Evolutionary conservation across 1,284 basidiomycete species (phyloP), one percentile per base, ranked within the genome.

Genomic region (Phylloboletellus chloephorus): DNA sequence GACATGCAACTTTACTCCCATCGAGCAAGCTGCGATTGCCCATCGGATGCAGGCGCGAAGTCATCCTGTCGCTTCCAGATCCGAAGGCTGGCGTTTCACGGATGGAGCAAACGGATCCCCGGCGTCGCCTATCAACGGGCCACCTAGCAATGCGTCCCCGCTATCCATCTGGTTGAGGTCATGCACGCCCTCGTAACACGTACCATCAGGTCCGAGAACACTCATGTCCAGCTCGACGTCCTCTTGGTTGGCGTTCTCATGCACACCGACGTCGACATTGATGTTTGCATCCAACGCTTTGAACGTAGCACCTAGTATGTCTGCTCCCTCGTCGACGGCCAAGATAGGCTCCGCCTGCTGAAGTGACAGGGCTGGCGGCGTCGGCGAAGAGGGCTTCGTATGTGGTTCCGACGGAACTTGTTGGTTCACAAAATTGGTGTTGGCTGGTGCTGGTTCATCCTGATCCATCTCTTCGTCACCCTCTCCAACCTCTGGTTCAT

Each of bases 401-500:
- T 65, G 68, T 17, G 63, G 56, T 44, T 74, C 73, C 20, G 74
- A 72, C 43, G 43, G 37, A 60, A 61, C 39, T 56, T 65, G 50
- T 54, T 61, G 44, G 44, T 55, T 49, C 37, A 52, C 44, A 43
- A 52, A 60, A 47, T 47, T 67, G 64, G 41, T 50, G 63, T 63
- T 23, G 39, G 43, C 28, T 58, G 54, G 21, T 55, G 58, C 68
- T 23, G 70, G 67, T 39, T 84, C 83, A 47, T 86, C 84, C 42
- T 82, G 78, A 22, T 79, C 83, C 57, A 61, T 64, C 41, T 79
- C 78, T 26, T 77, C 75, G 43, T 78, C 76, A 11, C 68, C 74
- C 31, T 81, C 80, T 1, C 71, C 72, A 9, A 72, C 71, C 54
- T 84, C 80, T 16, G 74, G 72, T 49, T 86, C 82, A 39, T 85